phyloP scores from a whole-genome alignment of 139 green algal species.

The Pseudopediastrum boryanum region DNA sequence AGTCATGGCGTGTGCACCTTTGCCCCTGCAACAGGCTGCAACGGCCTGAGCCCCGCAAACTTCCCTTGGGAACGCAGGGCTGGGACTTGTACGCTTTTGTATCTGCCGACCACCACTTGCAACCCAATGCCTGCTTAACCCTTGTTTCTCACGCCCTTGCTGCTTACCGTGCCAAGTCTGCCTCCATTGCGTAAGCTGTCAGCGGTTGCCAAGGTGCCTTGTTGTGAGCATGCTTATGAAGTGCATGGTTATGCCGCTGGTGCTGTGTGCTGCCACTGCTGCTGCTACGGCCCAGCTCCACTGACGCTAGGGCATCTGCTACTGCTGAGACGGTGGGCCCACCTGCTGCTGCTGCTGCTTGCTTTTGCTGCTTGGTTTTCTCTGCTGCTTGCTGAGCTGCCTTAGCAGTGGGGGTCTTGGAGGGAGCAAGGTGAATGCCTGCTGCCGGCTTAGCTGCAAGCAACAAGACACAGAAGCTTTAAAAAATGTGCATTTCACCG shows the following conservation, averaged over 20 bases:
- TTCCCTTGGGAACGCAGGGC: too few relatives aligned
- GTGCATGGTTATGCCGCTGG: background rate
- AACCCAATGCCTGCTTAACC: too few relatives aligned
- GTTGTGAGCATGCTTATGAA: background rate
- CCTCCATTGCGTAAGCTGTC: slow-evolving; percentile 59
- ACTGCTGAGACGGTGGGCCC: slow-evolving; percentile 10
- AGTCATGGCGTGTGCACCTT: too few relatives aligned
- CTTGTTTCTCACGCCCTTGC: too few relatives aligned
- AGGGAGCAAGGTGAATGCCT: slow-evolving; percentile 31
- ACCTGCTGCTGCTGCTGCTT: background rate
- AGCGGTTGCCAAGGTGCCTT: slow-evolving; percentile 39
- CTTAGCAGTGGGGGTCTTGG: slow-evolving; percentile 32
- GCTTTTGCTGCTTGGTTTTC: slow-evolving; percentile 22
- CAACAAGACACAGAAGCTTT: background rate
- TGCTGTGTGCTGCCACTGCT: background rate
- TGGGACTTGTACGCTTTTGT: too few relatives aligned
- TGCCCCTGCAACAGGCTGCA: too few relatives aligned
- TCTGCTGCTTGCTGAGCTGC: slow-evolving; percentile 9
- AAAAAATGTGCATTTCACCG: background rate
- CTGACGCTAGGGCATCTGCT: background rate
- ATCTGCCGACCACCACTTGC: too few relatives aligned
- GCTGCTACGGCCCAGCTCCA: background rate
- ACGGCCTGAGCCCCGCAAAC: too few relatives aligned
- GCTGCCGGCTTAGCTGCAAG: slow-evolving; percentile 14
- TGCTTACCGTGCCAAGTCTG: slow-evolving; percentile 56